These are phyloP conservation scores for Diaporthe aspalathi DNA, from an alignment of 2,329 filamentous ascomycete species.

Conservation along the genomic window DNA sequence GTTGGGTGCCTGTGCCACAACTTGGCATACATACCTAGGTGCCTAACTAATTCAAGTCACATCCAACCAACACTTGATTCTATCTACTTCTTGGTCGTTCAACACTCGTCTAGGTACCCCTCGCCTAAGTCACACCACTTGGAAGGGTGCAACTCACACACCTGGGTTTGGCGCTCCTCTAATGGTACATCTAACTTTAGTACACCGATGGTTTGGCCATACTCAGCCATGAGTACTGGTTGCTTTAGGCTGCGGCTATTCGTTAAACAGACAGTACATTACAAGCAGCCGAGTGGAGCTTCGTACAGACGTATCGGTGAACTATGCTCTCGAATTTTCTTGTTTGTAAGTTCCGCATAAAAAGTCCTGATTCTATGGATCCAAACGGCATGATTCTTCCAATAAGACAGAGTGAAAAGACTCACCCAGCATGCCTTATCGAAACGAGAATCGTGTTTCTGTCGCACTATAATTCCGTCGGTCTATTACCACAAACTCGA, in stretches of 20 bases:
- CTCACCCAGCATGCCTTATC: not conserved
- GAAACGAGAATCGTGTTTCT: not conserved
- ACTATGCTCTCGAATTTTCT: not conserved
- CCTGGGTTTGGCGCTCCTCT: no score
- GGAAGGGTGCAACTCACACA: not conserved
- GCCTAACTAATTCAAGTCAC: not conserved
- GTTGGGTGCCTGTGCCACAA: not conserved
- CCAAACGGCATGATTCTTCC: not conserved
- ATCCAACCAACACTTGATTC: not conserved
- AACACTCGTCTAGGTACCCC: not conserved
- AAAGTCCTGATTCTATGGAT: no score
- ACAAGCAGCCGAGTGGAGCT: no score
- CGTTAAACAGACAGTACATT: not conserved
- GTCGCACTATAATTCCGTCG: not conserved
- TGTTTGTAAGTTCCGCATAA: not conserved
- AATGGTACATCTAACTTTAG: not conserved
- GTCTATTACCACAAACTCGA: not conserved
- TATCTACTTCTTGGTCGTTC: not conserved
- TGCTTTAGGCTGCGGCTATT: not conserved
- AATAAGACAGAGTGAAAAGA: not conserved
- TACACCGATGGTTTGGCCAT: not conserved
- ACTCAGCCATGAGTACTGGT: not conserved
- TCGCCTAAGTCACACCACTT: not conserved
- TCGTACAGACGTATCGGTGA: not conserved
- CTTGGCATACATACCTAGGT: not conserved